Evolutionary conservation across 1,284 basidiomycete genomes (phyloP), one percentile per base, ranked within the genome.

Genomic region (Bjerkandera adusta): DNA sequence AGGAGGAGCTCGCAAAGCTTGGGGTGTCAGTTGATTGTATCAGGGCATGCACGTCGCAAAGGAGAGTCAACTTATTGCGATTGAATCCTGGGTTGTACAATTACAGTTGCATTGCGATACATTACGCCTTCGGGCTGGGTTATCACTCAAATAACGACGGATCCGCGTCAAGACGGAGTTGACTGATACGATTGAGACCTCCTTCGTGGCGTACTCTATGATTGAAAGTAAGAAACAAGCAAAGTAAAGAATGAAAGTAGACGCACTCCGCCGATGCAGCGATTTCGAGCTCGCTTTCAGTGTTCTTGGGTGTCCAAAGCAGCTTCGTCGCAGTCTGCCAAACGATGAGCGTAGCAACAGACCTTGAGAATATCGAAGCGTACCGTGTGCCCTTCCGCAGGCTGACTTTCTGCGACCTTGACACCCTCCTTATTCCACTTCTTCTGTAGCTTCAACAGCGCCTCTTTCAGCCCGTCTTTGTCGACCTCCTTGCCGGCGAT

Each of bases 371-470:
- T 3, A 15, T 29, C 22, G 3, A 26, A 27, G 11, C 43, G 16
- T 32, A 47, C 45, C 38, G 36, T 15, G 13, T 39, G 32, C 12
- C 54, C 51, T 48, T 48, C 34, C 22, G 34, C 15, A 50, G 37
- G 10, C 41, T 47, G 18, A 6, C 41, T 35, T 7, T 51, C 44
- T 33, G 39, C 45, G 34, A 59, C 61, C 27, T 37, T 48, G 16
- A 56, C 55, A n/a, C 34, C 45, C 15, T 59, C 53, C 3, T 47
- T 43, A 38, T 55, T 49, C 58, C 60, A 62, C 41, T 54, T 54
- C 51, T 52, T 55, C 57, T 65, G 63, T 24, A 65, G 54, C 27
- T 55, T 53, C 8, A 65, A 50, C 24, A 65, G 49, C 1, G 54
- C 54, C 24, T 53, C 20, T 51, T 65, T 63, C 16, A 65, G 47